Evolutionary conservation across 2,329 filamentous ascomycete species (phyloP).

Genomic region (Beauveria asiatica): DNA sequence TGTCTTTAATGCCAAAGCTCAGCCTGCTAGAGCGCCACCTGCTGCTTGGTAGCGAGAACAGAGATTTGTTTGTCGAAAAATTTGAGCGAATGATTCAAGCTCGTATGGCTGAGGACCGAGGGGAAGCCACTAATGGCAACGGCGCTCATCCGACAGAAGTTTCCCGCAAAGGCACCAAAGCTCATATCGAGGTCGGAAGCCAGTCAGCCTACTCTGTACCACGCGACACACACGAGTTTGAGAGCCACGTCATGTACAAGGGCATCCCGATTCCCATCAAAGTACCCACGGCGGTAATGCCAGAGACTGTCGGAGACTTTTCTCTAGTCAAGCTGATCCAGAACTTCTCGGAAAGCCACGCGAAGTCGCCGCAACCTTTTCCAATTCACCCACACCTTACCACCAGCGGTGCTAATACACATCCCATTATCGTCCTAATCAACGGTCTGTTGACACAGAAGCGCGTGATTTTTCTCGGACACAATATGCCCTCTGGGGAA

Average conservation of each 20-base stretch:
- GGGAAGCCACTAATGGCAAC: slow-evolving; percentile 26
- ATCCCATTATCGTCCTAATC: slow-evolving; percentile 88
- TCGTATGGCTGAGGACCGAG: slow-evolving; percentile 59
- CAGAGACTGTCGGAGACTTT: slow-evolving; percentile 95
- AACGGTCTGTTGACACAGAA: slow-evolving; percentile 96
- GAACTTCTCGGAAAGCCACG: slow-evolving; percentile 77
- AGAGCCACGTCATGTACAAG: slow-evolving; percentile 92
- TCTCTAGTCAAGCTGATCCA: slow-evolving; percentile 95
- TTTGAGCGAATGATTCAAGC: slow-evolving; percentile 91
- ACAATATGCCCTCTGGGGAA: slow-evolving; percentile 90
- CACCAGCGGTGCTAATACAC: slow-evolving; percentile 79
- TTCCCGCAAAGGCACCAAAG: slow-evolving; percentile 54
- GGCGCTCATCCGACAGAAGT: slow-evolving; percentile 42
- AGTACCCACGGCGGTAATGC: slow-evolving; percentile 84
- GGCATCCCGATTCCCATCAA: slow-evolving; percentile 95
- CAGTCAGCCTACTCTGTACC: slow-evolving; percentile 66
- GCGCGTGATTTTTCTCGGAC: slow-evolving; percentile 87
- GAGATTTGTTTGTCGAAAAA: slow-evolving; percentile 95
- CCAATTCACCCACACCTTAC: slow-evolving; percentile 84
- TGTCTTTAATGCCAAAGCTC: slow-evolving; percentile 83
- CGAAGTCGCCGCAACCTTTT: slow-evolving; percentile 78
- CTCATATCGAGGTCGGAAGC: slow-evolving; percentile 46
- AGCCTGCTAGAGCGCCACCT: slow-evolving; percentile 78
- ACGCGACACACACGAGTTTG: slow-evolving; percentile 94
- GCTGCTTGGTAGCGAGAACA: slow-evolving; percentile 82